Evolutionary conservation across 257 asterid species (phyloP).

Genomic region (Solanum tacnaense): DNA sequence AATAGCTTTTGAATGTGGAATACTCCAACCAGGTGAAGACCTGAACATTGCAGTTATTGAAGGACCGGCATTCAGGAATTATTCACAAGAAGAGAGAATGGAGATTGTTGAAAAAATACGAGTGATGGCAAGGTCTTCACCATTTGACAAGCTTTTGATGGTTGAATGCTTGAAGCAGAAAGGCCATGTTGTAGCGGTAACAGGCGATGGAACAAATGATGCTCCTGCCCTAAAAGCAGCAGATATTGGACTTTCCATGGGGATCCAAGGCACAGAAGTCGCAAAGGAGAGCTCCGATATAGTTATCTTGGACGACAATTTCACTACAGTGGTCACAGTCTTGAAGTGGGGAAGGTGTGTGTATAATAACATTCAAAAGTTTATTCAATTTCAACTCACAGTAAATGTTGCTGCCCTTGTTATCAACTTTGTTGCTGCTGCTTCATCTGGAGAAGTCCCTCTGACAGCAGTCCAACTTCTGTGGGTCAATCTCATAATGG

Average conservation of each 20-base stretch:
- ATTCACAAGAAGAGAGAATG: constrained; percentile 5
- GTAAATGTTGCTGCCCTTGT: constrained; percentile 14
- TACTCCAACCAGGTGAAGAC: constrained; percentile 2
- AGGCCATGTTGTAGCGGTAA: constrained; percentile 22
- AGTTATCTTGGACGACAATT: constrained; percentile 15
- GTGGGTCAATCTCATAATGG: constrained; percentile 52
- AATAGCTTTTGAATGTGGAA: constrained; percentile 17
- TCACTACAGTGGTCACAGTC: constrained; percentile 13
- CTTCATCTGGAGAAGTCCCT: constrained; percentile 15
- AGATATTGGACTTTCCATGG: constrained; percentile 18
- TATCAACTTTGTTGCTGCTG: constrained; percentile 18
- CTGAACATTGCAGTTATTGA: neutral
- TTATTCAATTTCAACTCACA: constrained; percentile 17
- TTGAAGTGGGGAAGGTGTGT: constrained; percentile 17
- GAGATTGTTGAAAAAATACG: neutral
- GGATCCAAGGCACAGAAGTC: constrained; percentile 20
- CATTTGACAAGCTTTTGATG: constrained; percentile 8
- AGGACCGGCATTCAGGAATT: neutral
- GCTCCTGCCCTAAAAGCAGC: constrained; percentile 16
- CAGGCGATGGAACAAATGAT: constrained; percentile 23
- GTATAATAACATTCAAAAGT: constrained; percentile 13
- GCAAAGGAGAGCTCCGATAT: constrained; percentile 23
- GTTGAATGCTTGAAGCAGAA: constrained; percentile 5
- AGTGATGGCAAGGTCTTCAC: constrained; percentile 13
- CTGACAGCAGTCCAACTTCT: constrained; percentile 16